Percentiles rank a stretch among this genome's conserved stretches.
phyloP scores from a whole-genome alignment of 176 grass and related monocot genomes.

The Zoysia pacifica region DNA sequence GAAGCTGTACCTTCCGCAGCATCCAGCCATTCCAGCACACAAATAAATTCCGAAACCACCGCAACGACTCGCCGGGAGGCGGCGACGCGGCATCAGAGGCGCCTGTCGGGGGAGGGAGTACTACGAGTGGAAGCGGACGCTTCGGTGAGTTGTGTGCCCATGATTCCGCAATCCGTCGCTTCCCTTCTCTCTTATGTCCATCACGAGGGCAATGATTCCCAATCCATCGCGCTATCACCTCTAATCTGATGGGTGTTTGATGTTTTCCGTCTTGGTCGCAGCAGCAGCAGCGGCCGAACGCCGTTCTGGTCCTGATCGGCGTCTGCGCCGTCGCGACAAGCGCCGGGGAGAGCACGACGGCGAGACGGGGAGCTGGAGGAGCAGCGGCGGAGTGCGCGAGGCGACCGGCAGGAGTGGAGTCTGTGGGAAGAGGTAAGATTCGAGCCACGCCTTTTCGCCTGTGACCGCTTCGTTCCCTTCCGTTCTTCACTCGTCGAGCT shows the following conservation, averaged over 20 bases:
- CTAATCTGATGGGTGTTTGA: conserved; percentile 30
- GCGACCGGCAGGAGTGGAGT: conserved; percentile 24
- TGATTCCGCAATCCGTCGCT: conserved; percentile 39
- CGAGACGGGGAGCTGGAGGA: background rate
- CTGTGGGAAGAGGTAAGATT: conserved; percentile 42
- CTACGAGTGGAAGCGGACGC: conserved; percentile 37
- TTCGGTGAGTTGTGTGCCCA: conserved; percentile 20
- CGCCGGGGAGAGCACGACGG: conserved; percentile 26
- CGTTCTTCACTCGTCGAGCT: background rate
- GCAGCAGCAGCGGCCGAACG: background rate
- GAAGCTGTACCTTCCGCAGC: conserved; percentile 1
- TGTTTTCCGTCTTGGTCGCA: conserved; percentile 40
- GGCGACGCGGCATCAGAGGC: conserved; percentile 45
- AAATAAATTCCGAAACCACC: conserved; percentile 52
- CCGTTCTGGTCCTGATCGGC: conserved; percentile 5
- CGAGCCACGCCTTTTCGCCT: conserved; percentile 4
- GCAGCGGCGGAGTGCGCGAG: background rate
- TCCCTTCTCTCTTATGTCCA: background rate
- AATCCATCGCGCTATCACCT: background rate
- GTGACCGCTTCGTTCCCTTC: background rate
- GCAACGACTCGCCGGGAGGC: conserved; percentile 29
- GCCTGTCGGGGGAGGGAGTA: conserved; percentile 35
- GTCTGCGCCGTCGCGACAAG: conserved; percentile 38
- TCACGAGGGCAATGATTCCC: background rate
- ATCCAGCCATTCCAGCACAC: conserved; percentile 12